Conservation (phyloP, 768 basidiomycete species). For the Neoboletus magnificus region DNA sequence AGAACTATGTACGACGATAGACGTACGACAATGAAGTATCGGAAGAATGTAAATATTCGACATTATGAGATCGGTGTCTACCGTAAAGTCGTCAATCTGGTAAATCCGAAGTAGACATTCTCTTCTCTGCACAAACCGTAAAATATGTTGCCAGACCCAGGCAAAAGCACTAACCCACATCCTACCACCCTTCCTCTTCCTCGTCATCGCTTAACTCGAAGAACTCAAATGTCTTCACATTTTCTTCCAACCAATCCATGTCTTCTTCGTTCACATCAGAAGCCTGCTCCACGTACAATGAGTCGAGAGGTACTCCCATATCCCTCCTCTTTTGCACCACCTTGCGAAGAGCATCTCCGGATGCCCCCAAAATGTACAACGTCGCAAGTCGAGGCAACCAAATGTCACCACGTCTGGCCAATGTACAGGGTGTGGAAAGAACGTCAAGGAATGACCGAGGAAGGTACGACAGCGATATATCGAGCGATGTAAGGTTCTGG, state of each 20-base stretch:
- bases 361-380: constrained; percentile 45
- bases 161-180: constrained; percentile 2
- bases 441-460: constrained; percentile 25
- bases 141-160: background rate
- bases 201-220: constrained; percentile 57
- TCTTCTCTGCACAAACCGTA: background rate
- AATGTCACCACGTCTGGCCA: background rate
- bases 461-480: constrained; percentile 37
- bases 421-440: constrained; percentile 5
- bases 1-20: constrained; percentile 45
- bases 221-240: constrained; percentile 50
- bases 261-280: constrained; percentile 42
- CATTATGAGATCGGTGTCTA: background rate
- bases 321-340: constrained; percentile 45
- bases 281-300: constrained; percentile 42
- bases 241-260: constrained; percentile 48
- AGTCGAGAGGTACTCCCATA: constrained; percentile 45
- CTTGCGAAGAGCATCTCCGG: constrained; percentile 38
- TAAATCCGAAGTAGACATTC: background rate
- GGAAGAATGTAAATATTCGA: background rate
- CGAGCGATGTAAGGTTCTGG: constrained; percentile 42
- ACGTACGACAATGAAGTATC: constrained; percentile 23
- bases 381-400: constrained; percentile 52
- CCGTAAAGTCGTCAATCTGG: background rate
- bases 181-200: constrained; percentile 19